Evolutionary conservation across 2,329 filamentous ascomycete genomes (phyloP).

Genomic region (Plectosphaerella cucumerina): DNA sequence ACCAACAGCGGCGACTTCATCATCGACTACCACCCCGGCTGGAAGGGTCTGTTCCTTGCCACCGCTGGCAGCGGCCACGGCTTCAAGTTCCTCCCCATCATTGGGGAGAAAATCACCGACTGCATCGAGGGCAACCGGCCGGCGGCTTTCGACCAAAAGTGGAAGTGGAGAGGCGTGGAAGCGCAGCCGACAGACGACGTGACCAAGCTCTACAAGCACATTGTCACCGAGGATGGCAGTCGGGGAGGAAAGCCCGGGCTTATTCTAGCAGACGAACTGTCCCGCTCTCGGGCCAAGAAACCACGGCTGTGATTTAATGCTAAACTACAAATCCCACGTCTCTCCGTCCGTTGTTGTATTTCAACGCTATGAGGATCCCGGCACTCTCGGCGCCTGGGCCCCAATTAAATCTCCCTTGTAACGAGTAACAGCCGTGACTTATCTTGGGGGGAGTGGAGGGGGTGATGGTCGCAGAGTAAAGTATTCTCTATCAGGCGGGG

Average conservation of each 20-base stretch:
- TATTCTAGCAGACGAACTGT: conserved; percentile 39
- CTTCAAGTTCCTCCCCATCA: conserved; percentile 66
- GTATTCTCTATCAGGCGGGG: no score
- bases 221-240: conserved; percentile 50
- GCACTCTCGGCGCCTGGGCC: background rate
- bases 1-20: conserved; percentile 69
- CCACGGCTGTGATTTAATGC: conserved; percentile 10
- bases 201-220: conserved; percentile 28
- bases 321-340: background rate
- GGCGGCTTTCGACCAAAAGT: conserved; percentile 50
- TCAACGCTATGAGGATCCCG: background rate
- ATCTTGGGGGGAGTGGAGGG: no score
- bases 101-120: conserved; percentile 59
- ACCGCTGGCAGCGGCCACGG: conserved; percentile 62
- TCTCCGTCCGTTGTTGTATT: background rate
- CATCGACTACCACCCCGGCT: conserved; percentile 63
- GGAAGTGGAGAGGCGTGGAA: conserved; percentile 55
- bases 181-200: conserved; percentile 33
- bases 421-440: no score
- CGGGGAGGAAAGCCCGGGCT: conserved; percentile 44
- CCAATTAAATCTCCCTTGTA: background rate
- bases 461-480: no score
- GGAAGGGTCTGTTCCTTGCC: conserved; percentile 54
- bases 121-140: conserved; percentile 43
- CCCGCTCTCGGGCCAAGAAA: background rate